These are phyloP conservation scores for Eucalyptus marginata DNA, from an alignment of 345 rosid species.

Conservation along the genomic window DNA sequence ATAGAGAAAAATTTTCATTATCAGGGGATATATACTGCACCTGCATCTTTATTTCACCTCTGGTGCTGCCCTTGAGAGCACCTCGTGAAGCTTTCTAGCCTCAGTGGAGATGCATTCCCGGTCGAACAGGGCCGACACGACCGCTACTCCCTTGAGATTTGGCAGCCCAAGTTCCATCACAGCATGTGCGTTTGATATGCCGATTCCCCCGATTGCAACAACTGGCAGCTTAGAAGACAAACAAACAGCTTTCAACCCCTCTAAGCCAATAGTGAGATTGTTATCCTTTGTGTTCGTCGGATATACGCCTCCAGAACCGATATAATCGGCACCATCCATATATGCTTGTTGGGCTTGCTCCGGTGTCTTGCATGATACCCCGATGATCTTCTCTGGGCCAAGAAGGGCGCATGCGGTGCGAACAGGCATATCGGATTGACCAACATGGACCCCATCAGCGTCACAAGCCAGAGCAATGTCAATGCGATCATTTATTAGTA, in stretches of 20 bases:
- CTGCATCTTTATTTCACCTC: background rate
- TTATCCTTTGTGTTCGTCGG: conserved; percentile 74
- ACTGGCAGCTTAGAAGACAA: conserved; percentile 68
- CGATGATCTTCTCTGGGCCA: conserved; percentile 83
- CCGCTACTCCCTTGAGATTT: conserved; percentile 75
- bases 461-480: conserved; percentile 82
- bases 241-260: conserved; percentile 70
- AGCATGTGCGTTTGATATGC: conserved; percentile 38
- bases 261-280: conserved; percentile 67
- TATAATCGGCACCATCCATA: conserved; percentile 83
- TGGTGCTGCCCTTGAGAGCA: conserved; percentile 16
- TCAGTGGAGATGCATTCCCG: conserved; percentile 36
- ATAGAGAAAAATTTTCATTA: background rate
- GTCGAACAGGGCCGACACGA: conserved; percentile 76
- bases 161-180: conserved; percentile 40
- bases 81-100: conserved; percentile 34
- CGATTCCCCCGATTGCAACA: conserved; percentile 88
- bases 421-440: conserved; percentile 83
- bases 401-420: conserved; percentile 49
- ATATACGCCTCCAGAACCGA: conserved; percentile 86
- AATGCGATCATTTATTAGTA: conserved; percentile 75
- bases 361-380: conserved; percentile 80
- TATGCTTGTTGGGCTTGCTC: conserved; percentile 83
- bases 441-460: conserved; percentile 89
- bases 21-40: background rate